Evolutionary conservation across 78 protist genomes (phyloP), one percentile per base, ranked within the genome.

Genomic region (Dictyostelium citrinum): DNA sequence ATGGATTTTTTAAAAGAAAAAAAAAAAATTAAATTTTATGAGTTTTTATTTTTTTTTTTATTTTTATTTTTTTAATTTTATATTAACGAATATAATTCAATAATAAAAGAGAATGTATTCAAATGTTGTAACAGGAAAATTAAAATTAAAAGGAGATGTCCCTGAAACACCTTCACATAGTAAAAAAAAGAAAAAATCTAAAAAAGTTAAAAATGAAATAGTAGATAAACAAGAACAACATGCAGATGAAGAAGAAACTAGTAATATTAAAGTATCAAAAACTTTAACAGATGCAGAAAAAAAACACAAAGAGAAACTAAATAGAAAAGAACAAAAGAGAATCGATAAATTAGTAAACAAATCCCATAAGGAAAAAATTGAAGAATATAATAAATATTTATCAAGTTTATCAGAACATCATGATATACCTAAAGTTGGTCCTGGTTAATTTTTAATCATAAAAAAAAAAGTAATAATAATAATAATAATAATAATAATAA

Each of bases 361-460:
- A n/a, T 86, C 93, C 5, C 93, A 86, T 33, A 86, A 86, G 67
- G 93, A 86, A 14, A 86, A 78, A 29, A 74, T 86, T 29, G 93
- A 86, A 67, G 80, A 86, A 20, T 86, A 78, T 46, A 86, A 86
- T 67, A 86, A 77, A 68, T 60, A 86, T 22, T 74, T 86, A 45
- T 41, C 78, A n/a, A 76, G 76, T 45, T 41, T 86, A 24, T 67
- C 93, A 24, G 93, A 86, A 64, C 93, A 86, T 61, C 72, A 86
- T 31, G 93, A 86, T 78, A 35, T 86, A 29, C 93, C 93, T n/a
- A 86, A 86, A 71, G 93, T 75, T 74, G 80, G 80, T 74, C 80
- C 80, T 39, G 80, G 80, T 74, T 74, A 74, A 74, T 74, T 39
- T 14, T 4, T 14, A 67, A 67, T 67, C 6, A 10, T 1, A 45